Evolutionary conservation across 2,329 filamentous ascomycete species (phyloP), one percentile per base, ranked within the genome.

Genomic region (Pseudonectria foliicola): DNA sequence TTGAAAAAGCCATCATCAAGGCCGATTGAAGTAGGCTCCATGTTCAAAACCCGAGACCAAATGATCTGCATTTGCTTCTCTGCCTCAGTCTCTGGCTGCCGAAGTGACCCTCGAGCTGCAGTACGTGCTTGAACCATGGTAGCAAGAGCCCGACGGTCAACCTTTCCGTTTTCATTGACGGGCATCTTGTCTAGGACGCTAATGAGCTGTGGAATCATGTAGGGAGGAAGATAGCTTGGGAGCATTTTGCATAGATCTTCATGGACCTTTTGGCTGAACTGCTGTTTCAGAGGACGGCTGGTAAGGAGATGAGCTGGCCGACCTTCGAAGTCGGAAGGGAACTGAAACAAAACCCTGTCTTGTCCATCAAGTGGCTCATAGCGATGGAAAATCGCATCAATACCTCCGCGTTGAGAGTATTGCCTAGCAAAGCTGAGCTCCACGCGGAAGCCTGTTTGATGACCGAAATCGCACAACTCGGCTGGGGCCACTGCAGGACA

Each of bases 381-480:
- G 64, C 69, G 10, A 55, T 59, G 39, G 24, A 49, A 52, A n/a
- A 52, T 26, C 27, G 44, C 49, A 13, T 50, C 47, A 2, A 52
- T 18, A 8, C 32, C 44, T 16, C 49, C 49, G 3, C 36, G 34
- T 31, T 45, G 49, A 5, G 34, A 33, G n/a, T 24, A n/a, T 15
- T 63, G 63, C 14, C 56, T 50, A 0, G 68, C 71, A 42, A 66
- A 67, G 31, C 59, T 56, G 1, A 57, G 49, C 18, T 70, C 62
- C 18, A 70, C 68, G 13, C 64, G 48, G 38, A 68, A 73, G 13
- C 67, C 66, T 14, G 58, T 48, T 14, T 46, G 44, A 35, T 56
- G 25, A n/a, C 45, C 44, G 3, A 57, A 27, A 16, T 45, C 31
- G 0, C 35, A 40, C 3, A 55, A 29, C 4, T 52, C 49, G 11